Evolutionary conservation across 192 early-diverging fungal genomes (phyloP).

Genomic region (Coemansia sp.): DNA sequence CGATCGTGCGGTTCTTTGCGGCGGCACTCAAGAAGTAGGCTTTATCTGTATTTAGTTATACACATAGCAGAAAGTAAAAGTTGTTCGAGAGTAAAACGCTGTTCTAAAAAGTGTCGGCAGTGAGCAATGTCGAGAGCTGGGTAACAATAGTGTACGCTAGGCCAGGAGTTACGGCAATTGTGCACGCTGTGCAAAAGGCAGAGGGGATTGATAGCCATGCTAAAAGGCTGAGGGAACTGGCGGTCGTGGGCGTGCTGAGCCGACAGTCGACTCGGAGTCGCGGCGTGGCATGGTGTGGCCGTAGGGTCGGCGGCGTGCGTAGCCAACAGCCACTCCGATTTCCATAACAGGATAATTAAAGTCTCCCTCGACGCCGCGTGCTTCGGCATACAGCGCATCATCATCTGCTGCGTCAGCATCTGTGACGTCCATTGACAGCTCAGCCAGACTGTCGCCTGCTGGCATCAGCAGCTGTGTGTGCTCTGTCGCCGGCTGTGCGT

Average conservation of each 20-base stretch:
- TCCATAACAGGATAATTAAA: constrained; percentile 54
- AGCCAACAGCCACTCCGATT: constrained; percentile 49
- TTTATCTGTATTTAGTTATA: background rate
- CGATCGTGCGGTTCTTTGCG: constrained; percentile 37
- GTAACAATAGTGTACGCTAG: background rate
- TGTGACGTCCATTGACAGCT: constrained; percentile 40
- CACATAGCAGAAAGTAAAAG: background rate
- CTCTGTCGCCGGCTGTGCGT: constrained; percentile 28
- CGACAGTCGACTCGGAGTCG: constrained; percentile 1
- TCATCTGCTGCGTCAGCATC: constrained; percentile 19
- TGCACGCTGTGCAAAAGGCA: background rate
- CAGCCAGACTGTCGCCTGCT: constrained; percentile 16
- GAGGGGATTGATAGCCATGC: background rate
- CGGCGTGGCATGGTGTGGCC: constrained; percentile 28
- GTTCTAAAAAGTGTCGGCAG: background rate
- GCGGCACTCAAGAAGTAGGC: constrained; percentile 17
- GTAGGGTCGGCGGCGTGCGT: constrained; percentile 40
- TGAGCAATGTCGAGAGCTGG: background rate
- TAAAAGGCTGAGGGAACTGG: background rate
- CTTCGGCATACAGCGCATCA: constrained; percentile 40
- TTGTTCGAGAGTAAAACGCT: background rate
- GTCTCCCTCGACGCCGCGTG: constrained; percentile 44
- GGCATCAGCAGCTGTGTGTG: constrained; percentile 18
- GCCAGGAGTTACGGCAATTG: background rate
- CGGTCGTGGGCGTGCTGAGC: background rate